These are phyloP conservation scores for Dendrocalamus sinicus DNA, from an alignment of 176 grass and related monocot genomes.

Conservation along the genomic window DNA sequence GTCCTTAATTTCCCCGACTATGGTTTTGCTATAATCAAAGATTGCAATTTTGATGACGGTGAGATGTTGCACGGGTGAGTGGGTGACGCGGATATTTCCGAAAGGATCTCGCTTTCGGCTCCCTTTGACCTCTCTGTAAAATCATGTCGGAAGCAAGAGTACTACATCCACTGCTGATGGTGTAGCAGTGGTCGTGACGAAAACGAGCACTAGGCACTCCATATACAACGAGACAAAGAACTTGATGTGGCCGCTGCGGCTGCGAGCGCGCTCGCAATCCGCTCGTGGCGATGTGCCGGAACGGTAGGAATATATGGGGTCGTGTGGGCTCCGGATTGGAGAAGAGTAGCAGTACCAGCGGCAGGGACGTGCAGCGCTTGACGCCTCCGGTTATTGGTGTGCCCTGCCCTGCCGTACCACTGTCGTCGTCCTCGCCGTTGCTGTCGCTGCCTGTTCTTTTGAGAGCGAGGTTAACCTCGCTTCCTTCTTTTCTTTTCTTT, in stretches of 20 bases:
- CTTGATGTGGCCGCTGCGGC: neutral
- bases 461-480: neutral
- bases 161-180: neutral
- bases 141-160: neutral
- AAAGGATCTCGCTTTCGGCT: constrained; percentile 27
- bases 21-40: neutral
- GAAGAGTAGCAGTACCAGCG: neutral
- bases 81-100: constrained; percentile 4
- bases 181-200: neutral
- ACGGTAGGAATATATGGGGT: neutral
- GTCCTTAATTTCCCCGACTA: neutral
- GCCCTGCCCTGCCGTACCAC: neutral
- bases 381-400: constrained; percentile 6
- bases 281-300: neutral
- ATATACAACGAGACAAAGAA: constrained; percentile 1
- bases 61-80: constrained; percentile 20
- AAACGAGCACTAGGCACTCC: neutral
- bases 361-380: neutral
- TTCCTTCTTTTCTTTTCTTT: neutral
- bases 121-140: neutral
- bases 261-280: neutral
- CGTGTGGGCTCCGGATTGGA: constrained; percentile 2
- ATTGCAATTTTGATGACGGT: neutral
- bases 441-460: neutral
- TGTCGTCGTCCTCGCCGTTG: neutral